phyloP scores from a whole-genome alignment of 2,329 filamentous ascomycete genomes.

The Akanthomyces lecanii region DNA sequence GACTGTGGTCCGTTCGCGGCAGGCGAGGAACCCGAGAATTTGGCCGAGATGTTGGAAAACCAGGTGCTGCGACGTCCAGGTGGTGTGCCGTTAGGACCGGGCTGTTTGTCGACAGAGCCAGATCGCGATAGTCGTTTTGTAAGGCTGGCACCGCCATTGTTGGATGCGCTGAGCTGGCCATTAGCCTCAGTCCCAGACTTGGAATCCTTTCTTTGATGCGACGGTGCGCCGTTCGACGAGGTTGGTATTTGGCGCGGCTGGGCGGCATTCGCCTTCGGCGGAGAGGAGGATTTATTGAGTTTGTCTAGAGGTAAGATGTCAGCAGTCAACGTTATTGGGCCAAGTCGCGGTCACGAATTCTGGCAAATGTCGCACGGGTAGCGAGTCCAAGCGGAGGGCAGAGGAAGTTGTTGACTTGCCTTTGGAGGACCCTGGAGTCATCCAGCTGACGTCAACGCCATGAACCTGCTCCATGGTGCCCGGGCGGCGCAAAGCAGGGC shows the following conservation, averaged over 20 bases:
- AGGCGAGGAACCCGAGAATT: conserved; percentile 66
- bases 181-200: conserved; percentile 19
- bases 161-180: conserved; percentile 21
- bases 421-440: conserved; percentile 75
- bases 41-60: conserved; percentile 90
- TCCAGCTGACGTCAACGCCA: conserved; percentile 85
- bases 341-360: background rate
- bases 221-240: conserved; percentile 21
- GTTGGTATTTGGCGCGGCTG: conserved; percentile 32
- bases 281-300: conserved; percentile 27
- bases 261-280: conserved; percentile 26
- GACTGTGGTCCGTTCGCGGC: conserved; percentile 28
- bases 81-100: conserved; percentile 29
- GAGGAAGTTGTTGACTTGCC: conserved; percentile 49
- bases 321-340: background rate
- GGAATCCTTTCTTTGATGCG: conserved; percentile 21
- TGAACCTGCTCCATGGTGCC: conserved; percentile 70
- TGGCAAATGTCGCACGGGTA: background rate
- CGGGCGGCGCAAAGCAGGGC: background rate
- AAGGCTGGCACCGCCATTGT: conserved; percentile 24
- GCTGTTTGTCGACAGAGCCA: conserved; percentile 33
- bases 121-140: conserved; percentile 30
- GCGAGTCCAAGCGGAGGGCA: background rate
- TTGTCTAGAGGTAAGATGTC: conserved; percentile 27
- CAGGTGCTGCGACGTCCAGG: conserved; percentile 69